Conservation (phyloP, 805 yeast genomes). For the Candida nemodendra region DNA sequence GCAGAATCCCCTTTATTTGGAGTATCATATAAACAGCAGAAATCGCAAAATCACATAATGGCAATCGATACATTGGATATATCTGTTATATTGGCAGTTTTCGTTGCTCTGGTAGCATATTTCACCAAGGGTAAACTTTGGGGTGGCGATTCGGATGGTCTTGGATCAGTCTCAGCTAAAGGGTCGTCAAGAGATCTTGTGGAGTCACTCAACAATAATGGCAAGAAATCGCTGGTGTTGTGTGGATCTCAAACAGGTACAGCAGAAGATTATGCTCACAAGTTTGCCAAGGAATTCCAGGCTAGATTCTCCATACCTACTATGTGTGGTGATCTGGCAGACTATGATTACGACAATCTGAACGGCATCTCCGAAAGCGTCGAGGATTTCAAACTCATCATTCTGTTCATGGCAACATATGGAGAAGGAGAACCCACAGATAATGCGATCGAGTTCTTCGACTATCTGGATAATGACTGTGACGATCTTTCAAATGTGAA, state of each 20-base stretch:
- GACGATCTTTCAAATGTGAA: constrained; percentile 55
- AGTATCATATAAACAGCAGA: too few species aligned
- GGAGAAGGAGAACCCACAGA: constrained; percentile 99
- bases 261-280: constrained; percentile 93
- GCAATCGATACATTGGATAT: constrained; percentile 73
- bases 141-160: constrained; percentile 29
- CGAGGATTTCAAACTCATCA: constrained; percentile 49
- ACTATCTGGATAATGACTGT: constrained; percentile 60
- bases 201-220: constrained; percentile 54
- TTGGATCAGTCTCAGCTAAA: constrained; percentile 22
- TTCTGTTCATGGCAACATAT: constrained; percentile 83
- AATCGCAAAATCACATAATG: too few species aligned
- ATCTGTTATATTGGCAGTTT: constrained; percentile 62
- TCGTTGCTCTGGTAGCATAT: constrained; percentile 64
- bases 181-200: constrained; percentile 55
- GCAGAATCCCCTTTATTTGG: too few species aligned
- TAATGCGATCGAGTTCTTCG: constrained; percentile 79
- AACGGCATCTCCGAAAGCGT: constrained; percentile 58
- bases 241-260: constrained; percentile 98
- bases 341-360: constrained; percentile 79
- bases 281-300: constrained; percentile 84
- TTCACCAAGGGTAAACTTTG: constrained; percentile 61
- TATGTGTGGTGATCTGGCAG: constrained; percentile 85
- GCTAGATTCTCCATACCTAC: constrained; percentile 78
- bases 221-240: constrained; percentile 75